Percentiles rank a stretch among this genome's conserved stretches.
Evolutionary conservation across 805 yeast species (phyloP).

Genomic region (Pachysolen tannophilus): DNA sequence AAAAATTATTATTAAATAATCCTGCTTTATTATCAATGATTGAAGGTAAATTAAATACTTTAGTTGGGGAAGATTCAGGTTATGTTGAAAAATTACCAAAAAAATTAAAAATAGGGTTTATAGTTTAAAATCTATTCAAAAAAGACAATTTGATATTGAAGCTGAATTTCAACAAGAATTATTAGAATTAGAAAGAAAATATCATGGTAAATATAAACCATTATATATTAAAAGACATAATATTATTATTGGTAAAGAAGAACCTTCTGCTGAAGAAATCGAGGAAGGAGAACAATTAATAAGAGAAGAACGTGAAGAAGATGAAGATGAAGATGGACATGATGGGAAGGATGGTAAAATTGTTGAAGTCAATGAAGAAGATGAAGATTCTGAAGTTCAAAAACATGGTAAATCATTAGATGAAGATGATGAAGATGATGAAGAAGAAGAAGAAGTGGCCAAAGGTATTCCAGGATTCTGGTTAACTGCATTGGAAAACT

Average conservation of each 20-base stretch:
- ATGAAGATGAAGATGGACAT: conserved; percentile 36
- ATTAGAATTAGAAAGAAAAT: conserved; percentile 78
- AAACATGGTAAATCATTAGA: conserved; percentile 29
- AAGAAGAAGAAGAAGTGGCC: conserved; percentile 22
- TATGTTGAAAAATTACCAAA: conserved; percentile 74
- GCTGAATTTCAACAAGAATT: conserved; percentile 88
- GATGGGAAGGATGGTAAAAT: conserved; percentile 33
- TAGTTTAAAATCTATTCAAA: conserved; percentile 78
- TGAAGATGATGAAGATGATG: conserved; percentile 20
- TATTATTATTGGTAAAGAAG: conserved; percentile 62
- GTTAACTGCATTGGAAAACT: conserved; percentile 90
- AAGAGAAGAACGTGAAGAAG: conserved; percentile 41
- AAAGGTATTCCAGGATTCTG: conserved; percentile 92
- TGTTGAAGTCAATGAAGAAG: conserved; percentile 35
- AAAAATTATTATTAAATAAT: conserved; percentile 42
- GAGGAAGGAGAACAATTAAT: conserved; percentile 70
- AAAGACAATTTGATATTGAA: conserved; percentile 73
- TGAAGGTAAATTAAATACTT: conserved; percentile 77
- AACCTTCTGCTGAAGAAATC: conserved; percentile 75
- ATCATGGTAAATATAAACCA: conserved; percentile 63
- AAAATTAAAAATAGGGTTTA: conserved; percentile 66
- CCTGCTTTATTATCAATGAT: conserved; percentile 83
- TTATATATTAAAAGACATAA: conserved; percentile 65
- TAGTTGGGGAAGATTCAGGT: conserved; percentile 83
- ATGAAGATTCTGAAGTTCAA: conserved; percentile 30